These are phyloP conservation scores for Tillandsia leiboldiana DNA, from an alignment of 176 grass and related monocot species.

Conservation along the genomic window DNA sequence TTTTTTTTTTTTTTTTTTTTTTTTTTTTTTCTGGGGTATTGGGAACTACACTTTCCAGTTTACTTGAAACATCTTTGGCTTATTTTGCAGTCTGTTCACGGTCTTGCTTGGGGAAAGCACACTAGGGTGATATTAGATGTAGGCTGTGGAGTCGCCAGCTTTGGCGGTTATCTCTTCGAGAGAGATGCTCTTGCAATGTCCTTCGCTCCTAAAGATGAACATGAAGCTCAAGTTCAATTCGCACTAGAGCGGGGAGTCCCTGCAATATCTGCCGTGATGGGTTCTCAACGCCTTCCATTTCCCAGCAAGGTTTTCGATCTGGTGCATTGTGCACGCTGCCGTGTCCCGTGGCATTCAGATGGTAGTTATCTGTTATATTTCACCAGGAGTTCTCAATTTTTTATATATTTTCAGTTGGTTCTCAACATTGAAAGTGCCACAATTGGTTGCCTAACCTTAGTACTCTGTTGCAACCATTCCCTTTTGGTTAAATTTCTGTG, in stretches of 20 bases:
- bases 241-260: constrained; percentile 88
- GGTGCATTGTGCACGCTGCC: constrained; percentile 89
- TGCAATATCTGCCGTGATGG: constrained; percentile 95
- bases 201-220: constrained; percentile 95
- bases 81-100: constrained; percentile 41
- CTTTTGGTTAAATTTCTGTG: too few relatives aligned
- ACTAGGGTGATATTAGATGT: constrained; percentile 79
- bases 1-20: neutral
- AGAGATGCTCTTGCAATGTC: constrained; percentile 69
- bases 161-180: constrained; percentile 90
- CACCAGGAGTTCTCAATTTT: neutral
- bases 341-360: constrained; percentile 85
- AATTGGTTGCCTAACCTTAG: too few relatives aligned
- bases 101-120: constrained; percentile 69
- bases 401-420: neutral
- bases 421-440: too few relatives aligned
- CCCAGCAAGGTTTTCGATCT: constrained; percentile 72
- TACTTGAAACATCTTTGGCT: neutral
- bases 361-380: constrained; percentile 23
- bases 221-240: constrained; percentile 90
- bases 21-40: neutral
- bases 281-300: constrained; percentile 74
- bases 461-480: too few relatives aligned
- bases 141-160: constrained; percentile 93
- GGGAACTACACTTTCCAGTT: neutral